Conservation (phyloP, 345 rosid species). For the Camelina neglecta region DNA sequence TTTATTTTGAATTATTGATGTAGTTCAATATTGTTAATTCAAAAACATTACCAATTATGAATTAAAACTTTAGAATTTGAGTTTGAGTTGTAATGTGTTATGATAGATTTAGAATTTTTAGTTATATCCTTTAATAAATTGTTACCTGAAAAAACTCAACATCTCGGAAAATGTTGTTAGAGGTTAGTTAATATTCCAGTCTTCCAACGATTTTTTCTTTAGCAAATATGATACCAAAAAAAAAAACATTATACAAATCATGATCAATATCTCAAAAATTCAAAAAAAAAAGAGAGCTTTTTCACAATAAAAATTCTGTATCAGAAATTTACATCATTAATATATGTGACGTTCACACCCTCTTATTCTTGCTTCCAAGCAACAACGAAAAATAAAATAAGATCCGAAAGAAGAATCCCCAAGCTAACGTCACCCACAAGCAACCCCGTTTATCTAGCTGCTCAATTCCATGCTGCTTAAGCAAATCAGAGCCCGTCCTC, state of each 20-base stretch:
- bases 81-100: neutral
- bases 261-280: neutral
- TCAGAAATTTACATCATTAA: neutral
- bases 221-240: neutral
- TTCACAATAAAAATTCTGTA: neutral
- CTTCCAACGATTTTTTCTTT: neutral
- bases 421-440: conserved; percentile 82
- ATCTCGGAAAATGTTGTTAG: neutral
- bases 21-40: neutral
- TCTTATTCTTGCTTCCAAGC: conserved; percentile 85
- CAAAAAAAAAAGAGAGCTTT: neutral
- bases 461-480: conserved; percentile 66
- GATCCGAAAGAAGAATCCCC: conserved; percentile 88
- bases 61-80: neutral
- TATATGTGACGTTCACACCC: conserved; percentile 47
- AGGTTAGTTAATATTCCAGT: neutral
- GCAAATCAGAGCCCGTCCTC: conserved; percentile 63
- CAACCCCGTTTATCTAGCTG: conserved; percentile 83
- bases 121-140: neutral
- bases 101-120: neutral
- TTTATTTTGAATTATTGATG: neutral
- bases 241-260: neutral
- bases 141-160: neutral
- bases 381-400: conserved; percentile 72
- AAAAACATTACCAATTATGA: neutral